Base-by-base conservation (phyloP, 2,329 filamentous ascomycete species). In the Trichoderma aggressivum region DNA sequence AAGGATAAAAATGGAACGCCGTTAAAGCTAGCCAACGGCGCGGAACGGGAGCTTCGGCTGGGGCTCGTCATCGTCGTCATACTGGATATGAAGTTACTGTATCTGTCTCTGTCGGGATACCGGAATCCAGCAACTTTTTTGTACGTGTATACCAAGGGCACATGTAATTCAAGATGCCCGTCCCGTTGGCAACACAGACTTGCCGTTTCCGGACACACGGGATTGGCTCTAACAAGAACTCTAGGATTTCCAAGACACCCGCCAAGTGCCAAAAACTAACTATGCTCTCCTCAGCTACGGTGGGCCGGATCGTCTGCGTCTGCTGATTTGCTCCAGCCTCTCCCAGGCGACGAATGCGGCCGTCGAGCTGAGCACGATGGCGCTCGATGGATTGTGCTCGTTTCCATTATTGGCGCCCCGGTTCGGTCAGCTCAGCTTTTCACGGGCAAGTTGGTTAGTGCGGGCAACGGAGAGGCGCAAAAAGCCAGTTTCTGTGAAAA, bases 241-340 rank as follows among this genome's bases (percentile, higher is more conserved):
- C 47, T 24, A 53, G 21, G 11, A 24, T 24, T 24, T 14, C 47
- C 24, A n/a, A 24, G 26, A 64, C 61, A 43, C n/a, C n/a, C 16
- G n/a, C 61, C 61, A n/a, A 39, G 30, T 30, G 8, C 26, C n/a
- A 63, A n/a, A n/a, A n/a, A n/a, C n/a, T n/a, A 30, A 50, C 58
- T 36, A 34, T 24, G 10, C 7, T 11, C 6, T 30, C 34, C 34
- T 36, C 32, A 47, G 43, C 62, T 53, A 64, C 34, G 62, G 63
- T 58, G 63, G 63, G 50, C 36, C 50, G 60, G 16, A 50, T 32
- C 43, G 16, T 39, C 60, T 53, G 21, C 28, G 61, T 64, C 61
- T 58, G 64, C 64, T 67, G 64, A 67, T 67, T 66, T 67, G 64
- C 64, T 34, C 36, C 47, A 66, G 56, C 53, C 64, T 55, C 50